A percentile compares a stretch with the other conserved stretches of the same genome.
These are phyloP conservation scores for Scheffersomyces segobiensis DNA, from an alignment of 1,139 yeast species.

Conservation along the genomic window DNA sequence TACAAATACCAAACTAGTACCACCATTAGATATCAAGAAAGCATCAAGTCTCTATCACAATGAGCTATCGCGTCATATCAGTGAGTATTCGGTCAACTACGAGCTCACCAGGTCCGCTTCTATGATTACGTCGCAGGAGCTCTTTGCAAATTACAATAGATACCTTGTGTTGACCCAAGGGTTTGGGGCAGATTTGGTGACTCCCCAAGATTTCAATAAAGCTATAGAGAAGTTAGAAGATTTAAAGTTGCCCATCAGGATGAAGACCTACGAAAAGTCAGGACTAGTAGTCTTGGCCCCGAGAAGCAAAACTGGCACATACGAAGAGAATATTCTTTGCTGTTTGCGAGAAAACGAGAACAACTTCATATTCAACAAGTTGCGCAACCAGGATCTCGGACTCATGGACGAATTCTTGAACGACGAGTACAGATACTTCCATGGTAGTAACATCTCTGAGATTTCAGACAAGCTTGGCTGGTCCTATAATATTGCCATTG, in stretches of 20 bases:
- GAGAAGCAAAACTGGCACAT: conserved; percentile 19
- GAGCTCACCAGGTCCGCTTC: conserved; percentile 34
- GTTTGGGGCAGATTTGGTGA: conserved; percentile 39
- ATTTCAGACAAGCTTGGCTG: conserved; percentile 48
- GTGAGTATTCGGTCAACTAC: conserved; percentile 46
- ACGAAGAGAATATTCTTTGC: conserved; percentile 25
- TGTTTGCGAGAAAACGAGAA: conserved; percentile 26
- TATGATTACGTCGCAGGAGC: conserved; percentile 44
- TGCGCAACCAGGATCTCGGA: conserved; percentile 20
- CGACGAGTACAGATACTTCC: conserved; percentile 25
- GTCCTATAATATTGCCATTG: conserved; percentile 69
- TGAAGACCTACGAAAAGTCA: conserved; percentile 32
- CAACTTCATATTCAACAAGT: conserved; percentile 25
- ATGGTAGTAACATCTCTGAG: conserved; percentile 40
- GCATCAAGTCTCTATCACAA: conserved; percentile 34
- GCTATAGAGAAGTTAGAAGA: conserved; percentile 31
- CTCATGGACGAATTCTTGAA: conserved; percentile 25
- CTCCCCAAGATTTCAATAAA: conserved; percentile 31
- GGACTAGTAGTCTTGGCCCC: conserved; percentile 38
- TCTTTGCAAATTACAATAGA: conserved; percentile 45
- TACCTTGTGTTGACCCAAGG: conserved; percentile 39
- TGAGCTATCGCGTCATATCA: conserved; percentile 49
- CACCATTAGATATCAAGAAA: conserved; percentile 33
- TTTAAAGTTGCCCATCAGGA: conserved; percentile 34
- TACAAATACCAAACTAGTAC: conserved; percentile 12